These are phyloP conservation scores for Colletotrichum lupini DNA, from an alignment of 2,329 filamentous ascomycete species.

Conservation along the genomic window DNA sequence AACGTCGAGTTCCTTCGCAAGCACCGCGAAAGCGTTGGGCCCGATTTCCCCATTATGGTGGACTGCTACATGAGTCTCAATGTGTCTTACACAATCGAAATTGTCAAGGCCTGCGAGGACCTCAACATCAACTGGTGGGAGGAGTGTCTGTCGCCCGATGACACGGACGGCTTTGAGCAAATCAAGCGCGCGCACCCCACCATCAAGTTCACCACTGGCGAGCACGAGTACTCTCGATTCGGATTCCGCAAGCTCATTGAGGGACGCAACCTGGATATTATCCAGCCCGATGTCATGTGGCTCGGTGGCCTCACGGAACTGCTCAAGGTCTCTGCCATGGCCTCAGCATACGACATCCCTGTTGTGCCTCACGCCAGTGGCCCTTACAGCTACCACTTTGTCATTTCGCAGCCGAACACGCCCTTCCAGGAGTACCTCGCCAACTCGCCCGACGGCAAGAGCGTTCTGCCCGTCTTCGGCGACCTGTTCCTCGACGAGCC, in stretches of 20 bases:
- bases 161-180: conserved; percentile 89
- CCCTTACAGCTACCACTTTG: conserved; percentile 96
- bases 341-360: conserved; percentile 91
- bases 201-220: conserved; percentile 93
- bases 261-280: conserved; percentile 90
- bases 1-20: conserved; percentile 90
- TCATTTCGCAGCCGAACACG: conserved; percentile 90
- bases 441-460: conserved; percentile 91
- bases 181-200: conserved; percentile 92
- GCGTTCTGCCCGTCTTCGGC: conserved; percentile 90
- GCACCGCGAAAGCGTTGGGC: conserved; percentile 85
- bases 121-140: conserved; percentile 98
- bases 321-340: conserved; percentile 88
- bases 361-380: conserved; percentile 96
- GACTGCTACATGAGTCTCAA: conserved; percentile 98
- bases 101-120: conserved; percentile 84
- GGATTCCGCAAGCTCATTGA: conserved; percentile 96
- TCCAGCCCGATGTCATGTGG: conserved; percentile 99
- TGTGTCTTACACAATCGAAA: conserved; percentile 90
- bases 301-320: conserved; percentile 92
- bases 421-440: conserved; percentile 97
- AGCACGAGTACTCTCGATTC: conserved; percentile 95
- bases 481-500: conserved; percentile 92
- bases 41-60: conserved; percentile 92
- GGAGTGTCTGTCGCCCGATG: conserved; percentile 90